Conservation (phyloP, 2,329 filamentous ascomycete genomes). For the Trichoderma arundinaceum region DNA sequence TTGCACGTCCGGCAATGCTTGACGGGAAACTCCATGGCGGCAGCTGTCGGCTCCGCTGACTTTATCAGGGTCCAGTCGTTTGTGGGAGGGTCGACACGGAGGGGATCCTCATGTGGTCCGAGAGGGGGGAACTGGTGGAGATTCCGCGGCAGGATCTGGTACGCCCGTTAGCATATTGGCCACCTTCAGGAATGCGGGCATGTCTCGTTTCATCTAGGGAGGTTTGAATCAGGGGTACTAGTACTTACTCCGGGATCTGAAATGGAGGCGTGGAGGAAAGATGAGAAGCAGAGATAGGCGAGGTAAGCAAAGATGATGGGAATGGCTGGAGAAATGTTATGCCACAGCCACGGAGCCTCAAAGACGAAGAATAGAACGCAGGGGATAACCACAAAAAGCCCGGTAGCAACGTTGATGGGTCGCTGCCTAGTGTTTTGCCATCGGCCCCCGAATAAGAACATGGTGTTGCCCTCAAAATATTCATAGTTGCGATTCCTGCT, state of each 20-base stretch:
- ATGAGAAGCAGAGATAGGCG: conserved; percentile 89
- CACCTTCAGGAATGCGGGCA: background rate
- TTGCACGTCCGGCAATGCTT: conserved; percentile 99
- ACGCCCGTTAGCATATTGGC: conserved; percentile 32
- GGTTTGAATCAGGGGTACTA: no score
- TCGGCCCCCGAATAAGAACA: conserved; percentile 85
- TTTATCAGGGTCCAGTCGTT: conserved; percentile 95
- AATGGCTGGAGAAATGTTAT: conserved; percentile 83
- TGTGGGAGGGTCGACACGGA: conserved; percentile 80
- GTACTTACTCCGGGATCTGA: conserved; percentile 87
- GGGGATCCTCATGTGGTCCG: conserved; percentile 77
- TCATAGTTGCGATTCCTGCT: conserved; percentile 74
- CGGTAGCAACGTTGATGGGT: conserved; percentile 89
- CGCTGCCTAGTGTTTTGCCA: conserved; percentile 86
- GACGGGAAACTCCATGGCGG: conserved; percentile 96
- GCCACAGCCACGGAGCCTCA: conserved; percentile 85
- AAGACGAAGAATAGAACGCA: conserved; percentile 82
- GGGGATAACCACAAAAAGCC: conserved; percentile 78
- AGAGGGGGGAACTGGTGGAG: conserved; percentile 84
- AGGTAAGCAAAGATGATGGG: conserved; percentile 90
- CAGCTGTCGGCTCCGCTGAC: conserved; percentile 72
- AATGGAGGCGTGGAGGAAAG: conserved; percentile 89
- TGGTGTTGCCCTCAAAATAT: conserved; percentile 91
- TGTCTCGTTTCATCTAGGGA: background rate
- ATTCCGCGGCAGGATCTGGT: conserved; percentile 87